These are phyloP conservation scores for Zymoseptoria brevis DNA, from an alignment of 2,329 filamentous ascomycete species.

Conservation along the genomic window DNA sequence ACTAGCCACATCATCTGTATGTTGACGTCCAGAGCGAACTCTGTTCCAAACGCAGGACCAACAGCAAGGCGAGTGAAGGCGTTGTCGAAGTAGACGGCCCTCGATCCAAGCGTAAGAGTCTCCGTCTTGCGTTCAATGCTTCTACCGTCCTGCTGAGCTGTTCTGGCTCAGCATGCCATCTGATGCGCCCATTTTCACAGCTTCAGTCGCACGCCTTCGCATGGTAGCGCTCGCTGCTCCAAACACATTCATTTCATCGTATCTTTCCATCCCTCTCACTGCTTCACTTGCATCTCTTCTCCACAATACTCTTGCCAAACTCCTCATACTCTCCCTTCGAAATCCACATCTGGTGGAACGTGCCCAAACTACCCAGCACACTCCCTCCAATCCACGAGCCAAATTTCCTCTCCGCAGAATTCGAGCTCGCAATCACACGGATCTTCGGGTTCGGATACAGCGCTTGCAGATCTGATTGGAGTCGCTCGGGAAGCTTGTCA, in stretches of 20 bases:
- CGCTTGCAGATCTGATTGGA: constrained; percentile 73
- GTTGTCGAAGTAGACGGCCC: background rate
- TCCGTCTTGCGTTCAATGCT: background rate
- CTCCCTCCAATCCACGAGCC: constrained; percentile 95
- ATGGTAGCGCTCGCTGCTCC: background rate
- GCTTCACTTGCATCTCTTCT: constrained; percentile 86
- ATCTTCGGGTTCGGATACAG: constrained; percentile 82
- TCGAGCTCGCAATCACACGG: constrained; percentile 77
- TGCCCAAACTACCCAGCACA: constrained; percentile 88
- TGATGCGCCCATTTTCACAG: background rate
- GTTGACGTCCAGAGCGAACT: background rate
- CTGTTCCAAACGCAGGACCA: background rate
- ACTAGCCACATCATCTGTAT: background rate
- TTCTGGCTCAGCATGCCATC: background rate
- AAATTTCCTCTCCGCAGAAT: constrained; percentile 82
- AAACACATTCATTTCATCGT: background rate
- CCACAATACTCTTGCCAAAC: constrained; percentile 80
- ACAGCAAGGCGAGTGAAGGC: background rate
- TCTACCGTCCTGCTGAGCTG: background rate
- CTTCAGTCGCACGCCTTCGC: background rate
- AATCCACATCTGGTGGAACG: constrained; percentile 99
- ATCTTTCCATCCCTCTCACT: background rate
- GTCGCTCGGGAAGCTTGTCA: constrained; percentile 83
- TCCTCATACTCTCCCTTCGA: constrained; percentile 96
- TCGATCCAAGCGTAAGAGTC: background rate